Base-by-base conservation (phyloP, 2,329 filamentous ascomycete species). In the Exophiala sideris region DNA sequence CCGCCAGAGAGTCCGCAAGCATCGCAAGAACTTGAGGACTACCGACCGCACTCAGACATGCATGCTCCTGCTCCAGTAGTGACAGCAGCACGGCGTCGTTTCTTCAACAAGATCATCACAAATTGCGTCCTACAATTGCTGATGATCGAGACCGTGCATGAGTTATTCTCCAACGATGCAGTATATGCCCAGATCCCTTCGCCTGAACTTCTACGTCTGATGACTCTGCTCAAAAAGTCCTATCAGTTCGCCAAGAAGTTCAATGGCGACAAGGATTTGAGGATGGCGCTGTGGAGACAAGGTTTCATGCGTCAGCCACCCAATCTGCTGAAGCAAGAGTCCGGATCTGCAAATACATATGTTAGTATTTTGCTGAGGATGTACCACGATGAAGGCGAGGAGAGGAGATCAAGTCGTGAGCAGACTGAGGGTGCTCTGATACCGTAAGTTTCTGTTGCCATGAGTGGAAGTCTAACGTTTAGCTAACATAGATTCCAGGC, bases 241-340 rank as follows among this genome's bases (percentile, higher is more conserved):
- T 99, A 96, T 73, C 85, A 95, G 56, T 99, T 99, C 64, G 94
- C 95, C 41, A 91, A 95, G 67, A 88, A 87, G 64, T 99, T 99
- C 79, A 99, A 99, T 71, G 90, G 91, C 60, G 91, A 99, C 73
- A 95, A 96, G 72, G 94, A 97, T 62, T 78, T 99, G 35, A 85
- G 94, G 42, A 95, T 95, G 80, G 84, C 89, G 14, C 79, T 99
- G 14, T 99, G 95, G 90, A 82, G 91, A 47, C 94, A 99, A 70
- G 94, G 95, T 0, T 99, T 99, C 79, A 99, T 99, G 94, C 96
- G 95, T 74, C 94, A 99, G 69, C 92, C 94, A 12, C 94, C 94
- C 2, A 99, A 99, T 66, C 79, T 99, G 10, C 81, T 99, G 29
- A 99, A 99, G 75, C 94, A 99, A 70, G 94, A 99, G 74, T 89